A percentile compares a stretch with the other conserved stretches of the same genome.
Evolutionary conservation across 192 early-diverging fungal genomes (phyloP).

Genomic region (Phycomyces nitens): DNA sequence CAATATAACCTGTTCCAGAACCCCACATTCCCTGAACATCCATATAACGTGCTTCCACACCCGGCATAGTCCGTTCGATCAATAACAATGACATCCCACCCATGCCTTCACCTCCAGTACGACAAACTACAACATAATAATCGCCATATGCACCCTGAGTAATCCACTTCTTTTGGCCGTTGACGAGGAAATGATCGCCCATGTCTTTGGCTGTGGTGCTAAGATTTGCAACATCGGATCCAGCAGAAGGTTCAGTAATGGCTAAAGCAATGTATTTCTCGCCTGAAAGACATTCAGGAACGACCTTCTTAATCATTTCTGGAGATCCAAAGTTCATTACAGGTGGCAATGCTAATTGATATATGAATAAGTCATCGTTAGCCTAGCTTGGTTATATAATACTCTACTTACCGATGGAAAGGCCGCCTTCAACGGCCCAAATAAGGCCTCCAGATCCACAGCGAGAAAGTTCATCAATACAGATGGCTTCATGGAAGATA

Average conservation of each 20-base stretch:
- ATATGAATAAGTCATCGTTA: background rate
- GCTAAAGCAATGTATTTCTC: conserved; percentile 74
- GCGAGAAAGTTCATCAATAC: conserved; percentile 76
- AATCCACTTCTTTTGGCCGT: conserved; percentile 98
- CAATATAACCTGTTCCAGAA: conserved; percentile 83
- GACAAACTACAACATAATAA: conserved; percentile 78
- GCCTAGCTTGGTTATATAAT: background rate
- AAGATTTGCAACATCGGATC: conserved; percentile 73
- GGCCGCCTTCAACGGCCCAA: conserved; percentile 74
- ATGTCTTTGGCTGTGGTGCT: conserved; percentile 67
- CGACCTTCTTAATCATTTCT: conserved; percentile 61
- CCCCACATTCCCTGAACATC: conserved; percentile 92
- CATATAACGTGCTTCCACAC: conserved; percentile 84
- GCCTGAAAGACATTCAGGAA: conserved; percentile 59
- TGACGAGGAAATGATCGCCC: conserved; percentile 74
- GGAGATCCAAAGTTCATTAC: conserved; percentile 67
- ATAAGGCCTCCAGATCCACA: conserved; percentile 77
- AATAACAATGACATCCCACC: conserved; percentile 81
- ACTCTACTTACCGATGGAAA: conserved; percentile 21
- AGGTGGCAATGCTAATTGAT: conserved; percentile 52
- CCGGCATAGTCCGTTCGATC: conserved; percentile 80
- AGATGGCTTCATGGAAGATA: conserved; percentile 73
- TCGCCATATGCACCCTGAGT: conserved; percentile 95
- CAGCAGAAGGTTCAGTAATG: conserved; percentile 78
- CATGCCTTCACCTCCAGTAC: conserved; percentile 85